Base-by-base conservation (phyloP, 768 basidiomycete species). In the Baorangia bicolor region DNA sequence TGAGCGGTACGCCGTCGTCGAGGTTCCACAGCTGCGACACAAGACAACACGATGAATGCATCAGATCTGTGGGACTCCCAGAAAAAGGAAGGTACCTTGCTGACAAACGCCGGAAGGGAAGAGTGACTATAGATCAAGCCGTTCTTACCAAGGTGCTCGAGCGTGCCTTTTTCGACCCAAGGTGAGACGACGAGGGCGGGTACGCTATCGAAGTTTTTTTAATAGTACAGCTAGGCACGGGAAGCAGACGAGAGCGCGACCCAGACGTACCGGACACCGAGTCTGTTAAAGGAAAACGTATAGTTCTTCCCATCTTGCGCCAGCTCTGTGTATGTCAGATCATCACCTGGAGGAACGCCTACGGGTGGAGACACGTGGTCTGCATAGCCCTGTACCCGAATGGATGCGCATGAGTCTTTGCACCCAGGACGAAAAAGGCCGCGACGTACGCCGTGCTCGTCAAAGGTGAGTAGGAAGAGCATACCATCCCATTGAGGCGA, bases 401-500 rank as follows among this genome's bases (percentile, higher is more conserved):
- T 20, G 7, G 21, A 37, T 20, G 13, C 3, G 5, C 1, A 0
- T 64, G n/a, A 54, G 31, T 41, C 18, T 21, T 27, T 28, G n/a
- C 11, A 49, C 18, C 2, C 20, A 37, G 2, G 27, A 31, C 11
- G 10, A 23, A 51, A 16, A 14, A 18, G 14, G 14, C 25, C 1
- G 5, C 4, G 18, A 61, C 65, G 18, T 39, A 67, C 65, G 3
- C 66, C 66, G 4, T 67, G 66, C 25, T 67, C 66, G n/a, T 67
- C 66, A 46, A 67, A 67, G 7, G 66, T 63, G 37, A 68, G 14
- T 2, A 67, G 14, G n/a, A 67, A 68, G 9, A 67, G 57, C 1
- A 40, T 41, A 14, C 30, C 35, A 1, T 66, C 48, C 66, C 66
- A 67, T 14, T 67, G 66, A 34, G 65, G 65, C 11, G 66, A 67